Evolutionary conservation across 2,329 filamentous ascomycete species (phyloP).

Genomic region (Trichophyton verrucosum): DNA sequence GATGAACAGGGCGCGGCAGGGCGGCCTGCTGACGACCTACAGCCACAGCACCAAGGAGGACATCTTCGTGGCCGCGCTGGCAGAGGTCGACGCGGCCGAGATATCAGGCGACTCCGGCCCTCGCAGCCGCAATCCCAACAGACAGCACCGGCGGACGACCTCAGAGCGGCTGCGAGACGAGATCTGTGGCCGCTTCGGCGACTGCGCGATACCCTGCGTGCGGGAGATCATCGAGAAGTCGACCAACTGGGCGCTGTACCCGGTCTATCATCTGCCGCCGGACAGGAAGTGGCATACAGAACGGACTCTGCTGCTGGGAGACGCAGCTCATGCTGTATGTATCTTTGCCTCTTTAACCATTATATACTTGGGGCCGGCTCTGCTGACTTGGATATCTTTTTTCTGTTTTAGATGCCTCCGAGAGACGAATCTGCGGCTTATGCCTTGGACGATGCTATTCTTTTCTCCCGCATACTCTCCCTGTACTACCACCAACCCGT

Average conservation of each 20-base stretch:
- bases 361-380: not conserved
- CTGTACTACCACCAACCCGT: slow-evolving; percentile 24
- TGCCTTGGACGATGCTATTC: slow-evolving; percentile 34
- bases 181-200: slow-evolving; percentile 26
- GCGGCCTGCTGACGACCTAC: slow-evolving; percentile 30
- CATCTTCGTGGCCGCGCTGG: slow-evolving; percentile 31
- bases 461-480: slow-evolving; percentile 30
- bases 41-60: slow-evolving; percentile 25
- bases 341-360: not conserved
- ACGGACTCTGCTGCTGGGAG: slow-evolving; percentile 33
- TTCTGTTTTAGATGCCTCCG: slow-evolving; percentile 31
- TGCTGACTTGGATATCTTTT: not conserved
- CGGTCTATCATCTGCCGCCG: slow-evolving; percentile 31
- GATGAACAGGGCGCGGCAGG: slow-evolving; percentile 29
- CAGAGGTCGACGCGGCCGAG: slow-evolving; percentile 24
- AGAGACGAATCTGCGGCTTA: slow-evolving; percentile 36
- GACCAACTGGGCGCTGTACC: slow-evolving; percentile 33
- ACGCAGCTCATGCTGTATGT: slow-evolving; percentile 37
- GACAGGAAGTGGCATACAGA: slow-evolving; percentile 30
- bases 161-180: slow-evolving; percentile 25
- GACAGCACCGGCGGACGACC: slow-evolving; percentile 22
- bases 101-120: slow-evolving; percentile 16
- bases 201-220: slow-evolving; percentile 26
- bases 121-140: slow-evolving; percentile 15
- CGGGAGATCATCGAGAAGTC: slow-evolving; percentile 25